Base-by-base conservation (phyloP, 495 filamentous ascomycete species). In the Parathielavia hyrcaniae region DNA sequence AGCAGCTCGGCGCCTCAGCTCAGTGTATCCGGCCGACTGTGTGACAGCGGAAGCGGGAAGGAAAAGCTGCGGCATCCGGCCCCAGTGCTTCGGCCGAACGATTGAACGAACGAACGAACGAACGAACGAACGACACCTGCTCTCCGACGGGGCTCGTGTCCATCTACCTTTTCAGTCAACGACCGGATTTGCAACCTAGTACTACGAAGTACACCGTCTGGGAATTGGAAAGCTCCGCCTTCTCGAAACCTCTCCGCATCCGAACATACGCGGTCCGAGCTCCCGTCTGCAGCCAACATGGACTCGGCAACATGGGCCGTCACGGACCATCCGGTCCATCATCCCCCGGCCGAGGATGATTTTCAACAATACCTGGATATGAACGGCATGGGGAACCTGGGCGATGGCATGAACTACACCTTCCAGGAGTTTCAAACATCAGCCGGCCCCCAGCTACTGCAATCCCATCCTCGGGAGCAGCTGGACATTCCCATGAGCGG, bases 281-380 rank as follows among this genome's bases (percentile, higher is more conserved):
- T 19, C 11, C 10, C 1, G 6, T n/a, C 14, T 26, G 5, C 14
- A 60, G 71, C 67, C 65, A 73, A 70, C 65, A 78, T 79, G 74
- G 71, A 74, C 51, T 75, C 77, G 32, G 64, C 66, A 34, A 62
- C 64, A 50, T 83, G 80, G 80, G 71, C 70, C 52, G 71, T 74
- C 36, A 69, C 75, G 59, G 77, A 79, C 40, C 75, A 79, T 55
- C 66, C 70, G 34, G 69, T 78, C 53, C 68, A 77, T 52, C 68
- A 77, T 50, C 69, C 73, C 1, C 55, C 69, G 7, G 51, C 69
- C 38, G 76, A 81, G 16, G 78, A 81, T 68, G 79, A 79, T 45
- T 81, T 82, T 55, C 75, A 80, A 53, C 79, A 81, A 56, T 81
- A 78, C 58, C 68, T 83, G 36, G 77, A 83, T 60, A 79, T 81